phyloP scores from a whole-genome alignment of 306 rosid species.

The Acacia crassicarpa region DNA sequence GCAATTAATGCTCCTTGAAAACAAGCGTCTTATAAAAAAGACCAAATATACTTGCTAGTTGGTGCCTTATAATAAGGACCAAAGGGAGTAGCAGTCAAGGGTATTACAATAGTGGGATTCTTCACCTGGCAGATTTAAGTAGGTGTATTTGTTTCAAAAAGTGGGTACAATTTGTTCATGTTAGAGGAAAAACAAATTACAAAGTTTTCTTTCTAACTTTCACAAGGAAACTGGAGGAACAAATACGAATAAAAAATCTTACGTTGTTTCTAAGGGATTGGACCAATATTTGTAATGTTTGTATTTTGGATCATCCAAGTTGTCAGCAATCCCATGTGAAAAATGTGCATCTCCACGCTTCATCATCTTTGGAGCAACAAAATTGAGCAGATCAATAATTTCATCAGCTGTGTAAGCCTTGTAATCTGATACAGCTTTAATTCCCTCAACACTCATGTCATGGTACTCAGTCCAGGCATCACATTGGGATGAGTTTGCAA shows the following conservation, averaged over 20 bases:
- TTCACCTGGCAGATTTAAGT: constrained; percentile 13
- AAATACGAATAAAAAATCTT: constrained; percentile 35
- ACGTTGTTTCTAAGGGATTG: constrained; percentile 80
- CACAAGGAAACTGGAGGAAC: background rate
- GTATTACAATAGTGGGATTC: background rate
- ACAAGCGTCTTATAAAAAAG: too few species aligned
- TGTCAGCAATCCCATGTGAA: constrained; percentile 75
- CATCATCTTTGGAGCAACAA: constrained; percentile 85
- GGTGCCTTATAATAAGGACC: too few species aligned
- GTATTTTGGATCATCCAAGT: constrained; percentile 74
- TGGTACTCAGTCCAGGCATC: constrained; percentile 87
- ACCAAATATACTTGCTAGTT: too few species aligned
- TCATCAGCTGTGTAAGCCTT: constrained; percentile 67
- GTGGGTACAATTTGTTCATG: constrained; percentile 14
- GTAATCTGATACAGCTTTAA: constrained; percentile 72
- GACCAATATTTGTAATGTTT: constrained; percentile 84
- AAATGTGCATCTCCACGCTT: constrained; percentile 76
- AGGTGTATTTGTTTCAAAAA: constrained; percentile 3
- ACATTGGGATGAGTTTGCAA: constrained; percentile 56
- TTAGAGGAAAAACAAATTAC: constrained; percentile 14
- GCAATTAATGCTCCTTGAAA: too few species aligned
- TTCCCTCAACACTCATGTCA: constrained; percentile 76
- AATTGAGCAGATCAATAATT: constrained; percentile 66
- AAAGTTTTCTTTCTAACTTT: background rate
- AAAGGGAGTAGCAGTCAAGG: background rate